Evolutionary conservation across 148 eudicot species (phyloP), one percentile per base, ranked within the genome.

Genomic region (Drosera capensis): DNA sequence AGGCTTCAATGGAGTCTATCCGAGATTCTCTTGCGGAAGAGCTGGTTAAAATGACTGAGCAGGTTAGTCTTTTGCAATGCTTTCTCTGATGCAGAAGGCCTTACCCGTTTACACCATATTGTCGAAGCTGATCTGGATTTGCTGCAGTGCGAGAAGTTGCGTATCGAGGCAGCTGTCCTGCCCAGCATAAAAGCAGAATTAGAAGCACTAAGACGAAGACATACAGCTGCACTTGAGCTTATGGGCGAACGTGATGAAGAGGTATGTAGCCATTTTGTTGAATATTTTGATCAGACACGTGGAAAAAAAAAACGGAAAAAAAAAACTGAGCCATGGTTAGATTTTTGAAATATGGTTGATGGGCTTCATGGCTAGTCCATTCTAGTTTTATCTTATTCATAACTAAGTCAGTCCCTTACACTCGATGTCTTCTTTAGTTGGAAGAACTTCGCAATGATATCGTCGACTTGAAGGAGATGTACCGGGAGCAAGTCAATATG

Each of bases 221-320:
- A 88, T 56, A 60, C 97, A 58, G 92, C 97, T 20, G 97, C 97
- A 14, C 52, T 88, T 45, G 97, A 88, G 74, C 80, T 88, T 45
- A 88, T 88, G 97, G 97, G 97, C 15, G 97, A 88, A 71, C 92
- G 87, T 29, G 97, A 88, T 65, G 97, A 88, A 62, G 97, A 88
- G 97, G 97, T 88, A 79, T 51, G 49, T 3, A 38, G 14, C 31
- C 18, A 23, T 38, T 52, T 17, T 23, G 24, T 28, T 21, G 20
- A 16, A 1, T 44, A 19, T 6, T n/a, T n/a, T n/a, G n/a, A n/a
- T n/a, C n/a, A n/a, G n/a, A n/a, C n/a, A n/a, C n/a, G n/a, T n/a
- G n/a, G n/a, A n/a, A n/a, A n/a, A n/a, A n/a, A n/a, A n/a, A n/a
- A n/a, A n/a, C n/a, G n/a, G n/a, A n/a, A n/a, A n/a, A n/a, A n/a